Evolutionary conservation across 495 filamentous ascomycete species (phyloP).

Genomic region (Aspergillus egyptiacus): DNA sequence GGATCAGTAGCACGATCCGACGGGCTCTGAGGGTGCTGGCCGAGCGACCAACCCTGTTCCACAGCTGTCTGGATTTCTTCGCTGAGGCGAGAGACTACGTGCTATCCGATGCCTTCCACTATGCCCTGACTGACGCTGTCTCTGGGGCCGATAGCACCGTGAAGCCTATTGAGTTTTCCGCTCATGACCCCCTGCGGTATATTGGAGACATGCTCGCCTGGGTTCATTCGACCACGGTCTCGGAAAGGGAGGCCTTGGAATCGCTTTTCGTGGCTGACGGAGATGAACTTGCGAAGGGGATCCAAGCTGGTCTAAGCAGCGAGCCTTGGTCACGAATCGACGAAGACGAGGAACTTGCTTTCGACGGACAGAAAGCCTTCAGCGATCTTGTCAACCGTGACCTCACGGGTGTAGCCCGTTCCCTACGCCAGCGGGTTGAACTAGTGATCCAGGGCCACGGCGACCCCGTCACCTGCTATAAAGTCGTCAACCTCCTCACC

Average conservation of each 20-base stretch:
- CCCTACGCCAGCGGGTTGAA: constrained; percentile 77
- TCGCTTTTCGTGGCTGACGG: constrained; percentile 85
- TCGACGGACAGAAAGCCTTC: constrained; percentile 78
- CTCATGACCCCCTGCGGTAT: constrained; percentile 88
- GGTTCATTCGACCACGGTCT: constrained; percentile 89
- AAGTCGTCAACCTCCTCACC: constrained; percentile 75
- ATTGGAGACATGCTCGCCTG: constrained; percentile 97
- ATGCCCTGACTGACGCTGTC: constrained; percentile 73
- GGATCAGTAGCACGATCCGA: constrained; percentile 80
- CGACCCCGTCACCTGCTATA: constrained; percentile 81
- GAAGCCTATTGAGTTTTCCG: constrained; percentile 91
- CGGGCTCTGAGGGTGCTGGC: constrained; percentile 81
- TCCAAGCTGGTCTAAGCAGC: constrained; percentile 77
- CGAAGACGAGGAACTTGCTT: constrained; percentile 57
- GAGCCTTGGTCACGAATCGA: constrained; percentile 72
- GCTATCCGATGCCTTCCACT: constrained; percentile 84
- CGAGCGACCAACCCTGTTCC: constrained; percentile 83
- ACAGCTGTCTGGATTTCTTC: constrained; percentile 90
- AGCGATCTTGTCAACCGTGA: constrained; percentile 86
- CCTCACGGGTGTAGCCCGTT: constrained; percentile 68
- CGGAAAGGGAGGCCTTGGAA: constrained; percentile 88
- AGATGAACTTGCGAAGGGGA: constrained; percentile 81
- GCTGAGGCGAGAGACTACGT: constrained; percentile 84
- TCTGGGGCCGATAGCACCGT: constrained; percentile 46
- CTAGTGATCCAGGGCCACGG: constrained; percentile 90